Base-by-base conservation (phyloP, 495 filamentous ascomycete genomes). In the Tricharina praecox region DNA sequence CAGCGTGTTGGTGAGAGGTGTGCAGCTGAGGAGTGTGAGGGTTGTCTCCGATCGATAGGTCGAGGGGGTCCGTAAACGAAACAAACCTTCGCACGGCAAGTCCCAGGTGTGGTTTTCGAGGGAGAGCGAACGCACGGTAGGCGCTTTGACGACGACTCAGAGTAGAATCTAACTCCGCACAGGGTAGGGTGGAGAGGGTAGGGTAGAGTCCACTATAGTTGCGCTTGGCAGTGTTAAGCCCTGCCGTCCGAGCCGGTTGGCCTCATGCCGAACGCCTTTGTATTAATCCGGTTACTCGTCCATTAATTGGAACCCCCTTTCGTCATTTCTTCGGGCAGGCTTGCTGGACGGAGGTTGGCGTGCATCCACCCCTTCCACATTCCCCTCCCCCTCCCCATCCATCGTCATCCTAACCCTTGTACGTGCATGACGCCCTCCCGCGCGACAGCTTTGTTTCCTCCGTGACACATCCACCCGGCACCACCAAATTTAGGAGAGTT, bases 251-350 rank as follows among this genome's bases (percentile, higher is more conserved):
- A 7, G 28, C 28, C 28, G 28, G 13, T 7, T 13, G 28, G 28
- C 28, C 13, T 32, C 28, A 7, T 32, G 28, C 7, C 28, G 13
- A 32, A 32, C 7, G 19, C 36, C 5, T 16, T 39, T 39, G 36
- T 21, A 39, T 7, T 16, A 39, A 16, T 21, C 19, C 36, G n/a
- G n/a, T n/a, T n/a, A n/a, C n/a, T n/a, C n/a, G n/a, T n/a, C n/a
- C n/a, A n/a, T n/a, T n/a, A n/a, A n/a, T n/a, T n/a, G 36, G 19
- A 39, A 39, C 36, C 36, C 16, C 36, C 36, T 39, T 39, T 39
- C 36, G 36, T 39, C 36, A 39, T 39, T 5, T 39, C 36, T n/a
- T 16, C 36, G 36, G 36, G 36, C 8, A 39, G 8, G 16, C 36
- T 16, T 16, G 8, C 19, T 7, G 36, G 16, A 39, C 19, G 36